Evolutionary conservation across 768 basidiomycete species (phyloP).

Genomic region (Pleurotus ostreatus): DNA sequence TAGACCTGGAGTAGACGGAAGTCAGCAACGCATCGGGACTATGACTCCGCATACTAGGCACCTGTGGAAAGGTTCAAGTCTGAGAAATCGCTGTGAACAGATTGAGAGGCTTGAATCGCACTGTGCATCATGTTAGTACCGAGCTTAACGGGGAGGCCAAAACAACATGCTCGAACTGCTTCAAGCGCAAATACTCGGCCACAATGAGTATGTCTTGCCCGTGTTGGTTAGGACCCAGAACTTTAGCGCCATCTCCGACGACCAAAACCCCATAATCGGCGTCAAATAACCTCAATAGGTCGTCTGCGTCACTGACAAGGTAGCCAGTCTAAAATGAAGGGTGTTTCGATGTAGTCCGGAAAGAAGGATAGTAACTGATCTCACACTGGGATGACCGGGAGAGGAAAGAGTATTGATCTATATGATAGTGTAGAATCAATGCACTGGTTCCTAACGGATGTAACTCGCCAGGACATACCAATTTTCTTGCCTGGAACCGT

Average conservation of each 20-base stretch:
- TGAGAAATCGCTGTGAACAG: conserved; percentile 64
- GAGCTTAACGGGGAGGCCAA: too few relatives aligned
- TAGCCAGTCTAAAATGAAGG: conserved; percentile 49
- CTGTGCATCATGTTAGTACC: conserved; percentile 23
- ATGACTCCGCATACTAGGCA: conserved; percentile 4
- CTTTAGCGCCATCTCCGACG: conserved; percentile 68
- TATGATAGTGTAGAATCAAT: not conserved
- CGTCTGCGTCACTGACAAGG: conserved; percentile 77
- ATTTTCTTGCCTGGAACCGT: conserved; percentile 68
- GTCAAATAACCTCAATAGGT: conserved; percentile 73
- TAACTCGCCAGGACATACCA: conserved; percentile 39
- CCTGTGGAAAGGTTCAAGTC: conserved; percentile 60
- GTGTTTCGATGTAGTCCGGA: not conserved
- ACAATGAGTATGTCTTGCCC: conserved; percentile 78
- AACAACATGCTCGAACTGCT: conserved; percentile 58
- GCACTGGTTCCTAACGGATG: not conserved
- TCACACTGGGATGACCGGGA: conserved; percentile 51
- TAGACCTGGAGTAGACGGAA: conserved; percentile 32
- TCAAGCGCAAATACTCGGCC: conserved; percentile 74
- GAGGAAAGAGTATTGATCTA: conserved; percentile 72
- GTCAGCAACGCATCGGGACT: not conserved
- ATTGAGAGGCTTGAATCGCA: conserved; percentile 66
- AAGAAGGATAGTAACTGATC: conserved; percentile 6
- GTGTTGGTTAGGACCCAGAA: conserved; percentile 63
- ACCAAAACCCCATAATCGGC: conserved; percentile 73